Base-by-base conservation (phyloP, 1,139 yeast species). In the Pichia sp. region DNA sequence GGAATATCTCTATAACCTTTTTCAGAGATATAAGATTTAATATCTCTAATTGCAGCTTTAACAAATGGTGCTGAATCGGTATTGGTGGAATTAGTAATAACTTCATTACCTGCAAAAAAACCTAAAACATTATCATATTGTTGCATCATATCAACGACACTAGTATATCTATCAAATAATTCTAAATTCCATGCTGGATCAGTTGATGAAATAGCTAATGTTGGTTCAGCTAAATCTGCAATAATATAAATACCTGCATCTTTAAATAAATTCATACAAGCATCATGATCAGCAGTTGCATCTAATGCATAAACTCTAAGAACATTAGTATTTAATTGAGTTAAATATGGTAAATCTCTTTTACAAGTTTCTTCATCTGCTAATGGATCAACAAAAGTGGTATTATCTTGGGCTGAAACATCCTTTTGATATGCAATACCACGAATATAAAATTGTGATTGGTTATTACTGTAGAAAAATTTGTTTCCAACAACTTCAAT, bases 81-180 rank as follows among this genome's bases (percentile, higher is more conserved):
- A 67, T 82, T 83, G 54, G 76, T 65, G 37, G 63, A 67, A 60
- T 83, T 81, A 61, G 85, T 83, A 58, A 86, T 76, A 47, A 85
- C 94, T 70, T 85, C 94, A 62, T 85, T 85, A 66, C 86, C 92
- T 38, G 92, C 94, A 63, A 84, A 85, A 70, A 81, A 83, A 44
- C 92, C 94, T 55, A 85, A 72, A 43, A 85, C 79, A 61, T 85
- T 85, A 62, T 84, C 74, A 66, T 83, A 85, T 54, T 75, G 68
- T 46, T 83, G 76, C 73, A 85, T 79, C 65, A 71, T 70, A 57
- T 79, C 83, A 51, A 85, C 79, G 46, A 86, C 83, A 32, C 79
- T 73, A 49, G 82, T 75, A 66, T 78, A 79, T 66, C 83, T 75
- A 57, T 83, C 76, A 67, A 77, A 84, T 48, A 85, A 71, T 48